Evolutionary conservation across 805 yeast genomes (phyloP), one percentile per base, ranked within the genome.

Genomic region (Wickerhamomyces pijperi): DNA sequence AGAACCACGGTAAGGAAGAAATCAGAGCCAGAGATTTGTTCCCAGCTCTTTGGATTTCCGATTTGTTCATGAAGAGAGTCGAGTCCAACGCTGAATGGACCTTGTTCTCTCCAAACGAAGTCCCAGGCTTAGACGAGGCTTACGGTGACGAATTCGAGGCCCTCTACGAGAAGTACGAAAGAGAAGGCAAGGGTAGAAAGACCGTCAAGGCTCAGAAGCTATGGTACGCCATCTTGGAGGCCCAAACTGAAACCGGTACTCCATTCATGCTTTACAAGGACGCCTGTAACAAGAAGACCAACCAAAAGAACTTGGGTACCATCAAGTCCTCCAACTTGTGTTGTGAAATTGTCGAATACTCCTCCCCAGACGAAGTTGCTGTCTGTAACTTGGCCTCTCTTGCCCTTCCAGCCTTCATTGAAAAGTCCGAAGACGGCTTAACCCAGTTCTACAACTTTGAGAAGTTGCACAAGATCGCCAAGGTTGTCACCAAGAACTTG

Each of bases 1-100:
- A 90, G 65, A 90, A 87, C 58, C 96, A 88, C 59, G 98, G 97
- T 36, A 87, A 85, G 53, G 97, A 90, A 60, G 97, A 90, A 59
- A 63, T 76, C 49, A 75, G 97, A 55, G 96, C 98, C 0, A 75
- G 97, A 54, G 97, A 92, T 59, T 66, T 90, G 49, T 92, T 92
- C 66, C 76, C 82, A 55, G 97, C 95, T 4, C 67, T 90, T 36
- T 90, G 98, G 98, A 76, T 90, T 28, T 85, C 97, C 2, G 97
- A 92, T 56, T 65, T 90, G 53, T 90, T 90, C 63, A 90, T 90
- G 98, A 63, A 82, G 60, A 77, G 88, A 49, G 97, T 90, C 31
- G 82, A 85, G 60, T 62, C 61, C 16, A 74, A 86, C 54, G 78
- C 60, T 38, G 81, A 80, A 28, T 90, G 98, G 98, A 74, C 87